Percentiles rank a stretch among this genome's conserved stretches.
phyloP scores from a whole-genome alignment of 1,284 basidiomycete genomes.

The Cutaneotrichosporon sp. region DNA sequence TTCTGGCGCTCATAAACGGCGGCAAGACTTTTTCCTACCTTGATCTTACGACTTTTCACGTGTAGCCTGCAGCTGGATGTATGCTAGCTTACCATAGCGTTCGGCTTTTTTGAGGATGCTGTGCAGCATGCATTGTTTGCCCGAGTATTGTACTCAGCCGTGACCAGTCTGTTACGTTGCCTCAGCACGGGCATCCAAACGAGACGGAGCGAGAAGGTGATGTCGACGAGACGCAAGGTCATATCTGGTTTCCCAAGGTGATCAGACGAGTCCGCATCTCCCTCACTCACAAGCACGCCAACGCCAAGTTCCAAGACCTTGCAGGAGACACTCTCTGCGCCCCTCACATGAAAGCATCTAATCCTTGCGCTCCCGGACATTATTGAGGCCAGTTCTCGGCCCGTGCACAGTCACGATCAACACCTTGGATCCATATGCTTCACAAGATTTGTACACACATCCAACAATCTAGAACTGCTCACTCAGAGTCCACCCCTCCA shows the following conservation, averaged over 20 bases:
- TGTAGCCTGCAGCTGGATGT: neutral
- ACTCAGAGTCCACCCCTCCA: slow-evolving; percentile 35
- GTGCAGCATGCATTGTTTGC: neutral
- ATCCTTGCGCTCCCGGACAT: neutral
- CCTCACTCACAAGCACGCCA: too few species aligned
- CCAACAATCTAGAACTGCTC: slow-evolving; percentile 34
- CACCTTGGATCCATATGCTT: neutral
- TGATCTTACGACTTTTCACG: neutral
- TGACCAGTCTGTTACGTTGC: too few species aligned
- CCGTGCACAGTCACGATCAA: neutral
- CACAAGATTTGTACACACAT: neutral
- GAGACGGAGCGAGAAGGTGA: too few species aligned
- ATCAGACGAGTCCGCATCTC: too few species aligned
- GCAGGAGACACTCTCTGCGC: too few species aligned
- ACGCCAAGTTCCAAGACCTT: too few species aligned
- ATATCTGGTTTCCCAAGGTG: too few species aligned
- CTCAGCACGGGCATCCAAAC: too few species aligned
- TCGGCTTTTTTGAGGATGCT: neutral
- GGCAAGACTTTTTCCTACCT: neutral
- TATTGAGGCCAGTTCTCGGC: neutral
- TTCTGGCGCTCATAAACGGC: neutral
- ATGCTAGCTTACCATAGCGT: neutral
- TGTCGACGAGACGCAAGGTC: too few species aligned
- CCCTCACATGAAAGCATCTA: too few species aligned
- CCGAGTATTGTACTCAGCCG: neutral